Evolutionary conservation across 2,329 filamentous ascomycete genomes (phyloP), one percentile per base, ranked within the genome.

Genomic region (Aspergillus sp.): DNA sequence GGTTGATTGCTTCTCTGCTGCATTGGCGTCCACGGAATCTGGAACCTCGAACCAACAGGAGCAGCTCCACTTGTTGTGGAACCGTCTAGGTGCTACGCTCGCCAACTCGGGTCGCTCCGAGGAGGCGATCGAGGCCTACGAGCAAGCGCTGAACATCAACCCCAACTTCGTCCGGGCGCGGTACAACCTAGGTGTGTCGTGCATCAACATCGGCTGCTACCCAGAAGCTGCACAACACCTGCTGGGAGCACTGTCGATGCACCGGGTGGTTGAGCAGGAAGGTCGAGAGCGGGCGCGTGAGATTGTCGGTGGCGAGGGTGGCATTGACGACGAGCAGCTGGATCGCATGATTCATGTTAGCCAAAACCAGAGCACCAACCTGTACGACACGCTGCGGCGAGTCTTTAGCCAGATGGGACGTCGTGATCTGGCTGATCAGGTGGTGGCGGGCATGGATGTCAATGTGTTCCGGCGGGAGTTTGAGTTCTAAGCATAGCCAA

Each of bases 371-470:
- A 97, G 92, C 81, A 97, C 93, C 53, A 99, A 97, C 71, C 81
- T 99, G 61, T 97, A 97, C 76, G 96, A 99, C 76, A 99, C 96
- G 12, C 80, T 99, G 63, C 82, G 94, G 63, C 84, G 96, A 62
- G 95, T 98, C n/a, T 98, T 99, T 77, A 93, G 89, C 9, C 92
- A 96, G 80, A 98, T 99, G 95, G 90, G 90, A 2, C 82, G 95
- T 60, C 82, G 92, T 59, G 95, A 99, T 78, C 75, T 99, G 72
- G 90, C 90, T 3, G 93, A 98, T 74, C 85, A 88, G 80, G 95
- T 97, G 5, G 89, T 93, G 12, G 87, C 89, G 1, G 94, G 93
- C 25, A 94, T 99, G 81, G 92, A 98, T 79, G 89, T 97, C 25
- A 91, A 95, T 72, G 82, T 88, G 41, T 96, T 99, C 82, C 87